These are phyloP conservation scores for Termitomyces sp. DNA, from an alignment of 768 basidiomycete genomes.

Conservation along the genomic window DNA sequence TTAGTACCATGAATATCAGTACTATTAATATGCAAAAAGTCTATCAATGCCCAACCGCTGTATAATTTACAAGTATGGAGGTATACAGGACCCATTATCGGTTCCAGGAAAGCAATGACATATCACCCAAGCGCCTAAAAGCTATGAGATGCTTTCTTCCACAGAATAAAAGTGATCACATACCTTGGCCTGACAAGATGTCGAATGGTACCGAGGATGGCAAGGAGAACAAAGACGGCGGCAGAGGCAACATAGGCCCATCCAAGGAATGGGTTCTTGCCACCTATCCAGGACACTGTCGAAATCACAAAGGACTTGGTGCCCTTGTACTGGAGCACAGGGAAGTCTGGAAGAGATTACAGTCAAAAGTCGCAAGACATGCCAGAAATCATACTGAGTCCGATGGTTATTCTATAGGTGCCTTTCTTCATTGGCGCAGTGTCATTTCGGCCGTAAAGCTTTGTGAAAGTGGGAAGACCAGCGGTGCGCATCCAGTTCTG, in stretches of 20 bases:
- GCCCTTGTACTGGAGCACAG: slow-evolving; percentile 84
- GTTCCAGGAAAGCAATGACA: slow-evolving; percentile 85
- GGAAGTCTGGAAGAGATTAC: slow-evolving; percentile 64
- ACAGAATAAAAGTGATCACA: slow-evolving; percentile 12
- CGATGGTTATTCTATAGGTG: slow-evolving; percentile 67
- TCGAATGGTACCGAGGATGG: slow-evolving; percentile 81
- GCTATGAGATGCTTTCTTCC: background rate
- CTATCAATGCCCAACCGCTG: background rate
- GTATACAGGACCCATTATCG: slow-evolving; percentile 28
- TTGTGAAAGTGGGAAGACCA: slow-evolving; percentile 93
- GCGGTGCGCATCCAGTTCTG: slow-evolving; percentile 99
- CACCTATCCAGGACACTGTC: slow-evolving; percentile 98
- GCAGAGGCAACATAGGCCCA: slow-evolving; percentile 96
- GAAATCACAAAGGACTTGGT: slow-evolving; percentile 97
- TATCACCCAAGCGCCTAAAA: slow-evolving; percentile 77
- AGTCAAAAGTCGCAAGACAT: slow-evolving; percentile 5
- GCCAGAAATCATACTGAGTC: slow-evolving; percentile 62
- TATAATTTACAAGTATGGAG: slow-evolving; percentile 12
- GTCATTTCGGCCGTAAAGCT: slow-evolving; percentile 92
- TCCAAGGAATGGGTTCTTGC: slow-evolving; percentile 96
- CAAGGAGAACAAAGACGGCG: slow-evolving; percentile 81
- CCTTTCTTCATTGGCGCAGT: slow-evolving; percentile 64
- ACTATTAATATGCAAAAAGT: background rate
- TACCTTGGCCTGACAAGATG: slow-evolving; percentile 92
- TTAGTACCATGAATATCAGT: background rate